Conservation (phyloP, 148 eudicot genomes). For the Nepenthes gracilis region DNA sequence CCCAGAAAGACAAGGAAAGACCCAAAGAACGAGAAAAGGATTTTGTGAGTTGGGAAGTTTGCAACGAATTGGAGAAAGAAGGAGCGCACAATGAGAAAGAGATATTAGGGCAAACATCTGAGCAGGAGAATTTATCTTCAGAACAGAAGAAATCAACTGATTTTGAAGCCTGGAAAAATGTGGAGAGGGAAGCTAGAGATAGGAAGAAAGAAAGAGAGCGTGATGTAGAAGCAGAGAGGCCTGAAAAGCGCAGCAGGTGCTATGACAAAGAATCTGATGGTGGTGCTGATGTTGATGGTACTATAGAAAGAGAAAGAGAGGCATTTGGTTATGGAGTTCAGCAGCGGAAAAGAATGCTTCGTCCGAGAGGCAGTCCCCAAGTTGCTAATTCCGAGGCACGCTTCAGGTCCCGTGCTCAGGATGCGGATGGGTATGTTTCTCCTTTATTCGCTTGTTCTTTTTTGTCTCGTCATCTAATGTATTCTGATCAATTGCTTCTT, state of each 20-base stretch:
- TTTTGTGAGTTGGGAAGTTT: slow-evolving; percentile 45
- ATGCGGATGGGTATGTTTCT: slow-evolving; percentile 65
- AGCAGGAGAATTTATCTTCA: slow-evolving; percentile 30
- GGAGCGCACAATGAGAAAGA: slow-evolving; percentile 46
- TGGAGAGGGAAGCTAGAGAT: slow-evolving; percentile 64
- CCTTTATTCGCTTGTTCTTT: background rate
- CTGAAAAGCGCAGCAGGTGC: slow-evolving; percentile 60
- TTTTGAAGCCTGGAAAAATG: slow-evolving; percentile 51
- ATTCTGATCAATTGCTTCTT: background rate
- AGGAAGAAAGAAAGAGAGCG: slow-evolving; percentile 76
- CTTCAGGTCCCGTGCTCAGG: slow-evolving; percentile 52
- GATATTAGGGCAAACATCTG: slow-evolving; percentile 31
- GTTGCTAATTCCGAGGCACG: slow-evolving; percentile 64
- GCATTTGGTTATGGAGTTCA: slow-evolving; percentile 64
- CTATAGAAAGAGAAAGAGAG: slow-evolving; percentile 67
- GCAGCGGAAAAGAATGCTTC: slow-evolving; percentile 95
- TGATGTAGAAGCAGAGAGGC: slow-evolving; percentile 73
- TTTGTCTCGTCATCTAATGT: background rate
- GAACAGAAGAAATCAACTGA: slow-evolving; percentile 74
- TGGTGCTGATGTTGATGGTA: slow-evolving; percentile 61
- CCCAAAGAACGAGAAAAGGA: slow-evolving; percentile 66
- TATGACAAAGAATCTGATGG: slow-evolving; percentile 76
- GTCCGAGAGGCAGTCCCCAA: slow-evolving; percentile 88
- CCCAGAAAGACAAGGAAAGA: slow-evolving; percentile 64
- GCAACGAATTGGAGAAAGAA: slow-evolving; percentile 58